phyloP scores from a whole-genome alignment of 352 stramenopile species.

The Pythium myriotylum region DNA sequence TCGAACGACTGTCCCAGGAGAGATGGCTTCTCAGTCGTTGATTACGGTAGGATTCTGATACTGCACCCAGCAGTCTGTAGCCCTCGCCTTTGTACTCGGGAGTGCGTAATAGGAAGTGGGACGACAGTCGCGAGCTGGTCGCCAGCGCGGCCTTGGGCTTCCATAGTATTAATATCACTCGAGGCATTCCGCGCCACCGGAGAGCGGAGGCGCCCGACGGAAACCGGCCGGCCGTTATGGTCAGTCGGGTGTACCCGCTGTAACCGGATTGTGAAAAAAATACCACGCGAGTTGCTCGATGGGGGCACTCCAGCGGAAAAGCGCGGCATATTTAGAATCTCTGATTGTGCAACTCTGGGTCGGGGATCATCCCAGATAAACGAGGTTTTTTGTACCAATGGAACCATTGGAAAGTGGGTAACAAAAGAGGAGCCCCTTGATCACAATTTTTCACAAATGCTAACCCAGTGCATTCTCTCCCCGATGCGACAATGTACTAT shows the following conservation, averaged over 20 bases:
- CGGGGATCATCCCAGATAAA: not conserved
- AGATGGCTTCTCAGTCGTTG: slow-evolving; percentile 15
- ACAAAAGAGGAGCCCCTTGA: too few relatives aligned
- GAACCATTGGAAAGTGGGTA: too few relatives aligned
- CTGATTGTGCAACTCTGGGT: slow-evolving; percentile 12
- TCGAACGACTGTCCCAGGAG: slow-evolving; percentile 9
- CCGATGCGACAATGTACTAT: not conserved
- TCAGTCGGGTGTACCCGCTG: too few relatives aligned
- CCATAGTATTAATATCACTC: too few relatives aligned
- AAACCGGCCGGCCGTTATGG: too few relatives aligned
- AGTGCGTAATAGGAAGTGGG: slow-evolving; percentile 14
- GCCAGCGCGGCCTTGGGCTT: too few relatives aligned
- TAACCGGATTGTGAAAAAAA: too few relatives aligned
- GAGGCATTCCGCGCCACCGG: too few relatives aligned
- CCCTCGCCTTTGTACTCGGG: not conserved
- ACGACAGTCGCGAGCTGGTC: slow-evolving; percentile 2
- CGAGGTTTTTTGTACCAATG: slow-evolving; percentile 2
- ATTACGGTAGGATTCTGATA: not conserved
- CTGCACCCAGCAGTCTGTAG: too few relatives aligned
- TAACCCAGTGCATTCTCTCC: too few relatives aligned
- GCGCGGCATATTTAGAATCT: slow-evolving; percentile 1
- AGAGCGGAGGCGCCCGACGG: not conserved
- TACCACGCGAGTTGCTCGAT: slow-evolving; percentile 2
- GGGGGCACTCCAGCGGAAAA: not conserved
- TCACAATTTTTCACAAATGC: too few relatives aligned